These are phyloP conservation scores for Xylona heveae DNA, from an alignment of 495 filamentous ascomycete species.

Conservation along the genomic window DNA sequence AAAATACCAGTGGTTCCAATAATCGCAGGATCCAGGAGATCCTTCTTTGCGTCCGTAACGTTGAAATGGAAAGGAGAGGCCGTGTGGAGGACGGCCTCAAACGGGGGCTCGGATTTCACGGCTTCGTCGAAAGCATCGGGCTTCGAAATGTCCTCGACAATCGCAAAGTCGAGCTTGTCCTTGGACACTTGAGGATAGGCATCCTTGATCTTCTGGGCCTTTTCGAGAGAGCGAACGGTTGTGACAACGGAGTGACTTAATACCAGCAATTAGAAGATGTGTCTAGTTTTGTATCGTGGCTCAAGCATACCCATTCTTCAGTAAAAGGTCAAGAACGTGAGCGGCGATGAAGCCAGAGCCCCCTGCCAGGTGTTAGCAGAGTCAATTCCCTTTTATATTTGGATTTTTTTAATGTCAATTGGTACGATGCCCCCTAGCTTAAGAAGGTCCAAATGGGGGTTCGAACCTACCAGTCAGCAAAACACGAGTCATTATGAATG, in stretches of 20 bases:
- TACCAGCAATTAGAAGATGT: neutral
- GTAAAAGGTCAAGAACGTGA: constrained; percentile 57
- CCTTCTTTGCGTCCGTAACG: constrained; percentile 47
- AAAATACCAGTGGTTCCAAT: constrained; percentile 70
- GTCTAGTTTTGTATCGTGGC: neutral
- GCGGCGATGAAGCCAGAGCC: constrained; percentile 58
- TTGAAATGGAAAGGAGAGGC: constrained; percentile 43
- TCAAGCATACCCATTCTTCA: constrained; percentile 29
- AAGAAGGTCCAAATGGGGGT: neutral
- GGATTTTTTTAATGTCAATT: too few relatives aligned
- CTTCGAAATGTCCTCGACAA: constrained; percentile 68
- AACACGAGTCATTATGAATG: constrained; percentile 34
- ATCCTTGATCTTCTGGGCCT: constrained; percentile 51
- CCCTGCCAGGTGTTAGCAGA: constrained; percentile 15
- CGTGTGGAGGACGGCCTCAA: constrained; percentile 77
- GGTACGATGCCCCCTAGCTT: too few relatives aligned
- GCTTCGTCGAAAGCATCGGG: constrained; percentile 62
- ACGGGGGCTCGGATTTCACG: constrained; percentile 44
- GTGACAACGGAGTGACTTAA: constrained; percentile 54
- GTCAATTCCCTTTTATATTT: constrained; percentile 4
- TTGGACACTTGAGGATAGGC: constrained; percentile 36
- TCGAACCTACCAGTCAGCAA: constrained; percentile 29
- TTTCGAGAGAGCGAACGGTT: constrained; percentile 62
- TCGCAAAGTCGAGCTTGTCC: constrained; percentile 47
- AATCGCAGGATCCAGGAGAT: constrained; percentile 68